Evolutionary conservation across 2,329 filamentous ascomycete genomes (phyloP).

Genomic region (Colletotrichum gigasporum): DNA sequence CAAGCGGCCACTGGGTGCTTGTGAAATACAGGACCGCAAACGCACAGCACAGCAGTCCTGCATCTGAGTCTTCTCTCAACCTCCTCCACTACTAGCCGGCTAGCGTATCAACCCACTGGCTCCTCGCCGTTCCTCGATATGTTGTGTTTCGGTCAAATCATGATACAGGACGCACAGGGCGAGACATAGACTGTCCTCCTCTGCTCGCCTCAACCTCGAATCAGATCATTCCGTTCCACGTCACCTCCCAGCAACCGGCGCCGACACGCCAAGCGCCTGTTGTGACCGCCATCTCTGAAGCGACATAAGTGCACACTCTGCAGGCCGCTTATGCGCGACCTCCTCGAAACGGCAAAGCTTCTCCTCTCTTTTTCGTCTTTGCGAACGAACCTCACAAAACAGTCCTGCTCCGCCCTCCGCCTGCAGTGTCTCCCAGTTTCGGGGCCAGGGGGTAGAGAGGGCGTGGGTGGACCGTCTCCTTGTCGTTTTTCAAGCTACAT

Average conservation of each 20-base stretch:
- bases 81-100: not conserved
- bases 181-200: not conserved
- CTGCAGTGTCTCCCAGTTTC: too few species aligned
- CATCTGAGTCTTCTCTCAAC: not conserved
- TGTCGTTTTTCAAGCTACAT: not conserved
- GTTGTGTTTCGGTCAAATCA: not conserved
- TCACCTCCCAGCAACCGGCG: not conserved
- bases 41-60: too few species aligned
- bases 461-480: not conserved
- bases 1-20: too few species aligned
- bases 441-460: too few species aligned
- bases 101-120: not conserved
- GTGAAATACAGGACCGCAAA: too few species aligned
- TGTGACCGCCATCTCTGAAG: slow-evolving; percentile 7
- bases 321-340: slow-evolving; percentile 22
- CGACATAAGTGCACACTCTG: slow-evolving; percentile 1
- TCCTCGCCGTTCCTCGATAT: not conserved
- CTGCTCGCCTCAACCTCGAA: not conserved
- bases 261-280: not conserved
- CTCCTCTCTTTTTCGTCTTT: not conserved
- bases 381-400: not conserved
- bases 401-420: not conserved
- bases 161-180: not conserved
- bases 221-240: not conserved
- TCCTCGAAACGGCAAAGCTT: slow-evolving; percentile 15